Percentiles rank a stretch among this genome's conserved stretches.
Evolutionary conservation across 768 basidiomycete species (phyloP).

Genomic region (Auricularia auricula-judae): DNA sequence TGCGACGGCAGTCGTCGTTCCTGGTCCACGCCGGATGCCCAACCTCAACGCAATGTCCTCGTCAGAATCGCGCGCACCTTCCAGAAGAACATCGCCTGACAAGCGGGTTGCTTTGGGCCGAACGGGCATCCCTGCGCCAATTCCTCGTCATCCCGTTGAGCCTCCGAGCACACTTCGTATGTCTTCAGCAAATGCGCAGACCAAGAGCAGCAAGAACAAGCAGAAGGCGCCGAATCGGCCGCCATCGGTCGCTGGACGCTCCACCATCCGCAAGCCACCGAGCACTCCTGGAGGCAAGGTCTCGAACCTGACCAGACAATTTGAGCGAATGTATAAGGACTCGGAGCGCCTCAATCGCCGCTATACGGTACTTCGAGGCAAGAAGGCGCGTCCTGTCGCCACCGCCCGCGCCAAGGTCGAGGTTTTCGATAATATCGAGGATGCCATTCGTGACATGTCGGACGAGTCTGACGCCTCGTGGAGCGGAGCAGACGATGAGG

Average conservation of each 20-base stretch:
- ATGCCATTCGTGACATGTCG: conserved; percentile 76
- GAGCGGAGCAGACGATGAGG: conserved; percentile 56
- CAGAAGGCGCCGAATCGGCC: conserved; percentile 18
- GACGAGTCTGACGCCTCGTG: conserved; percentile 54
- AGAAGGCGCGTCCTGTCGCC: conserved; percentile 81
- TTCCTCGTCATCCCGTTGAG: not conserved
- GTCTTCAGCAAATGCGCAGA: not conserved
- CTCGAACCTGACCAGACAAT: conserved; percentile 80
- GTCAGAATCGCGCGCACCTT: conserved; percentile 48
- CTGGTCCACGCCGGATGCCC: conserved; percentile 21
- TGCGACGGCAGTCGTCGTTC: conserved; percentile 41
- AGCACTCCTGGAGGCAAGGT: conserved; percentile 55
- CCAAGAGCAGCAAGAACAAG: conserved; percentile 13
- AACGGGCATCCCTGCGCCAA: not conserved
- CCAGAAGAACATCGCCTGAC: conserved; percentile 64
- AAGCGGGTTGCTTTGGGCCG: conserved; percentile 26
- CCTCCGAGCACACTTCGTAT: not conserved
- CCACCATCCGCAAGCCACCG: conserved; percentile 41
- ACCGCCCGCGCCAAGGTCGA: conserved; percentile 81
- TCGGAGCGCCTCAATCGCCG: conserved; percentile 63
- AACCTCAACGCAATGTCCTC: conserved; percentile 14
- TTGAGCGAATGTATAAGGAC: conserved; percentile 73
- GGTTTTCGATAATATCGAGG: conserved; percentile 79
- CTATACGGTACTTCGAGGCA: conserved; percentile 78
- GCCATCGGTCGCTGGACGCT: conserved; percentile 26